Conservation (phyloP, 805 yeast genomes). For the Starmerella stellata region DNA sequence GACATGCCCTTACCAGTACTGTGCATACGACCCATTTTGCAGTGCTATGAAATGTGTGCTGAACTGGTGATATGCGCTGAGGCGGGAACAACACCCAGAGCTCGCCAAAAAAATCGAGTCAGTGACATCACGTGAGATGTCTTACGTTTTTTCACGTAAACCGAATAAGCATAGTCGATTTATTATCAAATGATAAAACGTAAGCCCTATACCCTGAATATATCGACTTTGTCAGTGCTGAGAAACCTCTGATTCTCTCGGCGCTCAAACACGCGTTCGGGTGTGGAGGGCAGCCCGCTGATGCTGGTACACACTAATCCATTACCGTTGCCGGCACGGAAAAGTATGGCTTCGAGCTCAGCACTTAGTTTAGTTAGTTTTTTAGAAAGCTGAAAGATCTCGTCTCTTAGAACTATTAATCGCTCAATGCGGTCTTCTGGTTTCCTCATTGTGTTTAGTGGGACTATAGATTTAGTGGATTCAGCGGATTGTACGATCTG, state of each 20-base stretch:
- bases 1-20: conserved; percentile 99
- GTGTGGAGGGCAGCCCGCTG: neutral
- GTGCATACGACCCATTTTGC: conserved; percentile 99
- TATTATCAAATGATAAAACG: neutral
- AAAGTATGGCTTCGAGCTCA: neutral
- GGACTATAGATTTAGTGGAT: no score
- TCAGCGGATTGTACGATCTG: no score
- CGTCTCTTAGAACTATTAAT: neutral
- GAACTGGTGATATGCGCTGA: neutral
- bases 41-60: conserved; percentile 14
- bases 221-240: no score
- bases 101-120: neutral
- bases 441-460: no score
- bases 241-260: no score
- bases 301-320: neutral
- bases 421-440: no score
- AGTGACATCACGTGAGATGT: neutral
- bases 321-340: neutral
- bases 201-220: no score
- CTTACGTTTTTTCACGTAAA: neutral
- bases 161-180: neutral
- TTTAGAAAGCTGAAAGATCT: neutral
- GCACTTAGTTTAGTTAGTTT: neutral
- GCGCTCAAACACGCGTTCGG: neutral
- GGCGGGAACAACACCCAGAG: neutral